A percentile compares a stretch with the other conserved stretches of the same genome.
These are phyloP conservation scores for Multifurca ochricompacta DNA, from an alignment of 768 basidiomycete genomes.

Conservation along the genomic window DNA sequence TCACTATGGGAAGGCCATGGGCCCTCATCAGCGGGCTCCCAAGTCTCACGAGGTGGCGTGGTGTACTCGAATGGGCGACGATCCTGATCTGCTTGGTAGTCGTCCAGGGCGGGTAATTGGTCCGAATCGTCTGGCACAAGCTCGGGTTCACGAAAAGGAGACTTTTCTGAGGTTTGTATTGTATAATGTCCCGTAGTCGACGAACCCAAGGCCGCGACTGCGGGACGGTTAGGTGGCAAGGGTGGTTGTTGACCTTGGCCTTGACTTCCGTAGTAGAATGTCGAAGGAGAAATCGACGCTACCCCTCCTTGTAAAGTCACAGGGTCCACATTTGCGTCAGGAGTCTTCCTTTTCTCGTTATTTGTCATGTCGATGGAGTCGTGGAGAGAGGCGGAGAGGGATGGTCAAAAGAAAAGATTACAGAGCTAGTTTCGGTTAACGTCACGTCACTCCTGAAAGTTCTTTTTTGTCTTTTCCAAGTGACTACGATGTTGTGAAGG, in stretches of 20 bases:
- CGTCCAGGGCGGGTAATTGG: constrained; percentile 1
- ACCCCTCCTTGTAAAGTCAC: neutral
- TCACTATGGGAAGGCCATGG: constrained; percentile 10
- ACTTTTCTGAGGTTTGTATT: constrained; percentile 22
- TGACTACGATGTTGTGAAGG: too few relatives aligned
- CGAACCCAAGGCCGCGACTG: constrained; percentile 29
- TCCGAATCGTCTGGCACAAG: constrained; percentile 23
- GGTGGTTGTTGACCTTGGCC: constrained; percentile 30
- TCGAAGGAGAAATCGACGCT: constrained; percentile 25
- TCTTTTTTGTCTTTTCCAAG: neutral
- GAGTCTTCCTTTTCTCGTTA: neutral
- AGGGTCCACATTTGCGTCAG: neutral
- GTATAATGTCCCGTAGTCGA: constrained; percentile 30
- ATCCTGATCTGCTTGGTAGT: constrained; percentile 5
- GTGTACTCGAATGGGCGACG: constrained; percentile 15
- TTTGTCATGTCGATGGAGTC: constrained; percentile 5
- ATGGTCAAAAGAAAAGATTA: neutral
- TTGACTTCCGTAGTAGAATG: constrained; percentile 15
- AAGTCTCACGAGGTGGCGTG: constrained; percentile 7
- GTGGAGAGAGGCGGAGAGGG: neutral
- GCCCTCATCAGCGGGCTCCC: neutral
- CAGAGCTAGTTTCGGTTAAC: too few relatives aligned
- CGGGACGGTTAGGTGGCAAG: constrained; percentile 30
- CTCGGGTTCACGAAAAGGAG: constrained; percentile 27
- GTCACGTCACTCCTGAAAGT: neutral